Evolutionary conservation across 2,329 filamentous ascomycete species (phyloP).

Genomic region (Eutypa lata): DNA sequence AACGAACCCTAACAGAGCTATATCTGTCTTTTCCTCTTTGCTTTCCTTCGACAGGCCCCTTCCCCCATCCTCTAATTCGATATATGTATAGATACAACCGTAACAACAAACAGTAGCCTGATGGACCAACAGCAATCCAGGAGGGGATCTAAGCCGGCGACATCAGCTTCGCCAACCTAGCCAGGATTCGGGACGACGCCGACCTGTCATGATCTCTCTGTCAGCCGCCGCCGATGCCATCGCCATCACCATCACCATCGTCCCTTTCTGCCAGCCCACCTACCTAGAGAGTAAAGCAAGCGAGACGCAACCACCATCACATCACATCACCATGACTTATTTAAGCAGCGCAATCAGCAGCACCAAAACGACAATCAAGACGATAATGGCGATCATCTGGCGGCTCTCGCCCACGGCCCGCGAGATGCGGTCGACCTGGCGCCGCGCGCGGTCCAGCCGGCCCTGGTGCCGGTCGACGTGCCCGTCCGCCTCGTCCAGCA

Average conservation of each 20-base stretch:
- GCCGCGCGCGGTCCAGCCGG: constrained; percentile 71
- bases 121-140: no score
- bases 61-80: not conserved
- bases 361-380: constrained; percentile 77
- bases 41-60: not conserved
- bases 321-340: no score
- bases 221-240: no score
- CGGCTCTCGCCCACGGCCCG: constrained; percentile 77
- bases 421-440: constrained; percentile 65
- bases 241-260: no score
- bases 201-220: no score
- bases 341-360: constrained; percentile 81
- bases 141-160: no score
- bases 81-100: no score
- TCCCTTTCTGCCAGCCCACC: not conserved
- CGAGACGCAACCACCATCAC: no score
- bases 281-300: no score
- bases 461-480: constrained; percentile 77
- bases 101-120: no score
- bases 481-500: constrained; percentile 86
- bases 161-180: no score
- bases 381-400: constrained; percentile 79
- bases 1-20: not conserved
- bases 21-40: not conserved
- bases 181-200: no score